Conservation (phyloP, 2,329 filamentous ascomycete species). For the Penicillium sp. region DNA sequence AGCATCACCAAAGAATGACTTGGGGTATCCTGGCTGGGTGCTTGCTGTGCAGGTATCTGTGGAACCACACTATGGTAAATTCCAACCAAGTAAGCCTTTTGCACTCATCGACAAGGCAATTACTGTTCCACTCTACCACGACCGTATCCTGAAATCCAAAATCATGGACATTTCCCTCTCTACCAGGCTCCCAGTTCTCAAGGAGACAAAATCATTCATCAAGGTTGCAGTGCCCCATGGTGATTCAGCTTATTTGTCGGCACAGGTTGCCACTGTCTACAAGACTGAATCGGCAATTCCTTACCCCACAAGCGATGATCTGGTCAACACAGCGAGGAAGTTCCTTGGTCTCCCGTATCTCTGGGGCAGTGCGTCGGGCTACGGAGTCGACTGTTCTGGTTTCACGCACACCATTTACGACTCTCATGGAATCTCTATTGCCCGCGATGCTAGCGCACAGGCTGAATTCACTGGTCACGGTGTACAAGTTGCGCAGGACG, state of each 20-base stretch:
- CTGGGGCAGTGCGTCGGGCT: background rate
- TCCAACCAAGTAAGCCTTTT: background rate
- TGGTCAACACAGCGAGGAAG: background rate
- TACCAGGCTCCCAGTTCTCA: background rate
- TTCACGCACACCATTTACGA: background rate
- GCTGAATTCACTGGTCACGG: background rate
- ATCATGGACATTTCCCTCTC: background rate
- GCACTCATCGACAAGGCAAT: background rate
- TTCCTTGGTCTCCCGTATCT: background rate
- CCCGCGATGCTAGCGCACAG: background rate
- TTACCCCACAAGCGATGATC: background rate
- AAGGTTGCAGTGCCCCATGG: background rate
- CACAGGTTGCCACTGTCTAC: background rate
- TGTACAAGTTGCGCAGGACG: background rate
- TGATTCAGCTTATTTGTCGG: background rate
- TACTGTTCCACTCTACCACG: background rate
- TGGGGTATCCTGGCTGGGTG: background rate
- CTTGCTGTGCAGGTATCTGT: background rate
- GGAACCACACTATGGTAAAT: background rate
- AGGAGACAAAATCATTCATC: background rate
- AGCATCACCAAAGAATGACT: background rate
- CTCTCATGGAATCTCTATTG: background rate
- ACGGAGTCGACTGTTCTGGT: background rate
- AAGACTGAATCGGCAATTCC: background rate
- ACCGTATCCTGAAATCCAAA: background rate